A percentile compares a stretch with the other conserved stretches of the same genome.
phyloP scores from a whole-genome alignment of 1,284 basidiomycete species.

The Ganoderma multipileum region DNA sequence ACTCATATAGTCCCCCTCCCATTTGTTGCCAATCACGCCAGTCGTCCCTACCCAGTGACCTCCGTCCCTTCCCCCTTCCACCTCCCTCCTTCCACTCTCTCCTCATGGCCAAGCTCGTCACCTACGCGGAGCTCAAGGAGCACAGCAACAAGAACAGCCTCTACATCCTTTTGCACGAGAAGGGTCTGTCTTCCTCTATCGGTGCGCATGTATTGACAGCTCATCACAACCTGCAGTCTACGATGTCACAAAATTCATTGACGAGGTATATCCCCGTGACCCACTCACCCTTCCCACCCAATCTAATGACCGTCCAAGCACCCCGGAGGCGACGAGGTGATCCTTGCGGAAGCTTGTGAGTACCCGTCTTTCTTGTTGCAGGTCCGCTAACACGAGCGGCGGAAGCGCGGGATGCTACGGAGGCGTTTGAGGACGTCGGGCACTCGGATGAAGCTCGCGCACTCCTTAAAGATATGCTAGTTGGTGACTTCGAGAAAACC shows the following conservation, averaged over 20 bases:
- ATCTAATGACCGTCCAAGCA: constrained; percentile 60
- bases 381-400: constrained; percentile 17
- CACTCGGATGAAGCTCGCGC: constrained; percentile 98
- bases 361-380: constrained; percentile 31
- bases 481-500: constrained; percentile 81
- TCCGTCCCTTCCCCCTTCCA: constrained; percentile 21
- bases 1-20: constrained; percentile 32
- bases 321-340: constrained; percentile 97
- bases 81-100: constrained; percentile 24
- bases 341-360: constrained; percentile 91
- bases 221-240: constrained; percentile 73
- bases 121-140: constrained; percentile 76
- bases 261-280: constrained; percentile 75
- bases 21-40: constrained; percentile 31
- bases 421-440: constrained; percentile 99
- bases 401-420: constrained; percentile 91
- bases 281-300: neutral
- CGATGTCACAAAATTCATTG: constrained; percentile 92
- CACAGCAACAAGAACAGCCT: constrained; percentile 78
- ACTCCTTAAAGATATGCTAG: constrained; percentile 79
- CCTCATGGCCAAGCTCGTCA: constrained; percentile 62
- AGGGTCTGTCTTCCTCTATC: constrained; percentile 57
- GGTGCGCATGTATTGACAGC: constrained; percentile 42
- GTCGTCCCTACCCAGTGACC: constrained; percentile 21
- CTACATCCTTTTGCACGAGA: constrained; percentile 84